These are phyloP conservation scores for Ceratobasidium papillatum DNA, from an alignment of 1,284 basidiomycete species.

Conservation along the genomic window DNA sequence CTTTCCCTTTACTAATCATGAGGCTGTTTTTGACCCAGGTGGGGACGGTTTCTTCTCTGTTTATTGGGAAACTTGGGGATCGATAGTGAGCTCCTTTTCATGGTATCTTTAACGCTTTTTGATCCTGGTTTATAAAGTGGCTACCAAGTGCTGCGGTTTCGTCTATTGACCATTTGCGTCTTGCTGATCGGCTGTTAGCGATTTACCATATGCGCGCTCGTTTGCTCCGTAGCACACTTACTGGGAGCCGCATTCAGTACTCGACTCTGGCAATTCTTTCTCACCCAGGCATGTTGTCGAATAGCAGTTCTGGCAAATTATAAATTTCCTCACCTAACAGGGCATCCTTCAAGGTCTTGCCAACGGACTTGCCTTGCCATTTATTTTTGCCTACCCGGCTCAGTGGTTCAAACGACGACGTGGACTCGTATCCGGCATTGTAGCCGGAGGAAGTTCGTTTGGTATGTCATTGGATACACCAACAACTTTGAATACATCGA, in stretches of 20 bases:
- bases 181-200: constrained; percentile 18
- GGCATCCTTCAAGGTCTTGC: constrained; percentile 45
- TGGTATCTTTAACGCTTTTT: background rate
- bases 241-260: constrained; percentile 45
- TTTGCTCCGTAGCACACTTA: constrained; percentile 41
- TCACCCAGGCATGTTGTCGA: constrained; percentile 30
- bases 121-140: background rate
- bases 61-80: constrained; percentile 44
- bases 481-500: constrained; percentile 35
- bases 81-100: constrained; percentile 36
- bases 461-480: constrained; percentile 23
- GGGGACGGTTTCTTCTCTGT: constrained; percentile 40
- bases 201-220: constrained; percentile 44
- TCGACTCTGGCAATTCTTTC: constrained; percentile 48
- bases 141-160: constrained; percentile 7
- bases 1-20: background rate
- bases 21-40: constrained; percentile 15
- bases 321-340: background rate
- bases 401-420: constrained; percentile 48
- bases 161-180: background rate
- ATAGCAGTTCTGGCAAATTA: background rate
- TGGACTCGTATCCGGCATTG: constrained; percentile 47
- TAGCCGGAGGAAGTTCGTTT: constrained; percentile 46
- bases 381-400: constrained; percentile 46
- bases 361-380: constrained; percentile 45